phyloP scores from a whole-genome alignment of 345 rosid species.

The Pistacia integerrima region DNA sequence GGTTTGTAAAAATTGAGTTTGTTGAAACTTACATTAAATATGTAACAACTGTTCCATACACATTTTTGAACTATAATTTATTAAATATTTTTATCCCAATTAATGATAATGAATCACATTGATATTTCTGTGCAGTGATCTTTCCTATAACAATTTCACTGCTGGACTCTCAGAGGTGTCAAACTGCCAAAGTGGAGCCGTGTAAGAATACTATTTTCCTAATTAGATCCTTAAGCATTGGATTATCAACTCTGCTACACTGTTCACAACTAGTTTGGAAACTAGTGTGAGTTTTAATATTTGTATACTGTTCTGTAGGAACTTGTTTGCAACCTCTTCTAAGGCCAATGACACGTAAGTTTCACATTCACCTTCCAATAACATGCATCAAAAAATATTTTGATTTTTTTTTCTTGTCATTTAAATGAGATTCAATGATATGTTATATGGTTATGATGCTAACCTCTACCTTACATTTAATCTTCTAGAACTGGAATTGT shows the following conservation, averaged over 20 bases:
- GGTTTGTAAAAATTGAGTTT: no score
- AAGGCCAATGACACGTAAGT: conserved; percentile 29
- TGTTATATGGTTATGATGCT: neutral
- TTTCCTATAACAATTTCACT: conserved; percentile 39
- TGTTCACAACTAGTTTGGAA: neutral
- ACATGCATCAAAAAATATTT: neutral
- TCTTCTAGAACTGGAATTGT: conserved; percentile 14
- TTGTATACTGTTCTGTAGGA: conserved; percentile 25
- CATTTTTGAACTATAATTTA: no score
- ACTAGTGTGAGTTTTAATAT: neutral
- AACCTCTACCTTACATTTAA: neutral
- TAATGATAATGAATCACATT: neutral
- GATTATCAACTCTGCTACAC: neutral
- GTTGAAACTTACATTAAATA: no score
- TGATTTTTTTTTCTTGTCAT: neutral
- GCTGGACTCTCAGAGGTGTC: neutral
- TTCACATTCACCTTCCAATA: neutral
- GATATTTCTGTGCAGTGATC: conserved; percentile 32
- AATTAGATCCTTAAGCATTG: neutral
- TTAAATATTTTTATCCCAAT: neutral
- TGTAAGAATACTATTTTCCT: conserved; percentile 26
- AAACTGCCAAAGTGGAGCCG: conserved; percentile 8
- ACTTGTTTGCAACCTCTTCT: conserved; percentile 43
- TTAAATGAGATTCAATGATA: neutral
- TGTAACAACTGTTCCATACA: neutral